Evolutionary conservation across 2,329 filamentous ascomycete species (phyloP).

Genomic region (Aspergillus eucalypticola): DNA sequence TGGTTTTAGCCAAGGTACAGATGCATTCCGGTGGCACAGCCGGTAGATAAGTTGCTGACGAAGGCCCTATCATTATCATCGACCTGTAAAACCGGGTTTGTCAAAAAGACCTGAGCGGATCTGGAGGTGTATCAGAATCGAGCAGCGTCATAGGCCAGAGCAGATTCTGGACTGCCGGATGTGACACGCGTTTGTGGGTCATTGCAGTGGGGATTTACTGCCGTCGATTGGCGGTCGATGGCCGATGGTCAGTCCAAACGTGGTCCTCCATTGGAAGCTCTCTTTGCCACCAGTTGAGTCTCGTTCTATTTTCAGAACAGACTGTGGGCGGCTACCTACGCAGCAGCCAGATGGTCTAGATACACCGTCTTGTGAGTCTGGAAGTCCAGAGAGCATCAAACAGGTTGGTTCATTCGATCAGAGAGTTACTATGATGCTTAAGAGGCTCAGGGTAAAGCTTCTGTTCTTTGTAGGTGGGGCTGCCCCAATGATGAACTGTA

Average conservation of each 20-base stretch:
- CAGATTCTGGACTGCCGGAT: conserved; percentile 5
- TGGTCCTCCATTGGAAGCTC: conserved; percentile 1
- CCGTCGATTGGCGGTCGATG: neutral
- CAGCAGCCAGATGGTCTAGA: too few relatives aligned
- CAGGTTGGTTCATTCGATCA: neutral
- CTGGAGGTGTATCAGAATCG: conserved; percentile 6
- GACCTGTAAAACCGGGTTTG: neutral
- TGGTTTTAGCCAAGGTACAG: neutral
- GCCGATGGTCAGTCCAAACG: neutral
- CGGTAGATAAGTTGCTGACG: neutral
- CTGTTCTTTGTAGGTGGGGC: too few relatives aligned
- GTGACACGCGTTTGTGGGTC: conserved; percentile 41
- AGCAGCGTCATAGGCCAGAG: conserved; percentile 2
- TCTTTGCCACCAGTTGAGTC: conserved; percentile 7
- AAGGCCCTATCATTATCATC: conserved; percentile 6
- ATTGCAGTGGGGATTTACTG: conserved; percentile 9
- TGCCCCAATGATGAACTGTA: too few relatives aligned
- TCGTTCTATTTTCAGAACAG: conserved; percentile 15
- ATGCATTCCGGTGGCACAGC: neutral
- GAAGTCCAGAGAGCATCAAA: neutral
- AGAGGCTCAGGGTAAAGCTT: too few relatives aligned
- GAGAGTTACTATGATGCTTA: too few relatives aligned
- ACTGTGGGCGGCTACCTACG: neutral
- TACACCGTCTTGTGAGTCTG: too few relatives aligned
- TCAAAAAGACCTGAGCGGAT: neutral